These are phyloP conservation scores for Globisporangium barbulae DNA, from an alignment of 352 stramenopile genomes.

Conservation along the genomic window DNA sequence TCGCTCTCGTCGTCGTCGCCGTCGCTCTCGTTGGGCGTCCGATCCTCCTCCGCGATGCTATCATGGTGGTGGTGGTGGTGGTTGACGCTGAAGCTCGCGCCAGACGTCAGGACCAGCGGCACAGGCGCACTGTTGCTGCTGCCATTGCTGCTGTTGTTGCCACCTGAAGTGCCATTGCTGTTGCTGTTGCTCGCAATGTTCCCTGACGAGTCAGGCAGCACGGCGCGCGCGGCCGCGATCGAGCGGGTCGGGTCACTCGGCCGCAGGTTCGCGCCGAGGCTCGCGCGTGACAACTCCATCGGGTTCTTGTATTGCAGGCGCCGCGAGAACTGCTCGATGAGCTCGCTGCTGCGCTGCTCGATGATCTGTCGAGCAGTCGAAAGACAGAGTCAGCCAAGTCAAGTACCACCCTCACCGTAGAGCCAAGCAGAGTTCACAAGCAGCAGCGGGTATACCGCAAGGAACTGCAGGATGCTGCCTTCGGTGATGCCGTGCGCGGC, in stretches of 20 bases:
- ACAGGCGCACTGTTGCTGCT: slow-evolving; percentile 1
- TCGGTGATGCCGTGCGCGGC: slow-evolving; percentile 76
- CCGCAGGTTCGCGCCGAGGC: slow-evolving; percentile 56
- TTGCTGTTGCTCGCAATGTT: background rate
- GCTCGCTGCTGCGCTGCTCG: slow-evolving; percentile 73
- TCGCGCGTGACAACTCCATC: slow-evolving; percentile 42
- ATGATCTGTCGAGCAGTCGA: slow-evolving; percentile 48
- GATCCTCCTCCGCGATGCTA: slow-evolving; percentile 51
- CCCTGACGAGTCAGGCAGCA: slow-evolving; percentile 35
- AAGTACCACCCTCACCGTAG: background rate
- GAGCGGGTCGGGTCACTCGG: slow-evolving; percentile 67
- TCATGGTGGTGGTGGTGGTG: too few species aligned
- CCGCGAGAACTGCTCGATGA: slow-evolving; percentile 75
- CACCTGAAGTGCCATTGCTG: background rate
- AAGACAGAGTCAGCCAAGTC: background rate
- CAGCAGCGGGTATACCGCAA: slow-evolving; percentile 32
- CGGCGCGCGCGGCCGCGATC: slow-evolving; percentile 37
- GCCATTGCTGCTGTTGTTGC: background rate
- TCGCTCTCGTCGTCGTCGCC: slow-evolving; percentile 61
- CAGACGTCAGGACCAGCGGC: slow-evolving; percentile 2
- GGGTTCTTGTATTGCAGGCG: slow-evolving; percentile 71
- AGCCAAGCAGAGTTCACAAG: background rate
- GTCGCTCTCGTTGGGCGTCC: slow-evolving; percentile 27
- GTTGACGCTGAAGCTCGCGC: slow-evolving; percentile 12
- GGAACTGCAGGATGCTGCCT: slow-evolving; percentile 80